A percentile compares a stretch with the other conserved stretches of the same genome.
phyloP scores from a whole-genome alignment of 768 basidiomycete genomes.

The Pilatotrama ljubarskyi region DNA sequence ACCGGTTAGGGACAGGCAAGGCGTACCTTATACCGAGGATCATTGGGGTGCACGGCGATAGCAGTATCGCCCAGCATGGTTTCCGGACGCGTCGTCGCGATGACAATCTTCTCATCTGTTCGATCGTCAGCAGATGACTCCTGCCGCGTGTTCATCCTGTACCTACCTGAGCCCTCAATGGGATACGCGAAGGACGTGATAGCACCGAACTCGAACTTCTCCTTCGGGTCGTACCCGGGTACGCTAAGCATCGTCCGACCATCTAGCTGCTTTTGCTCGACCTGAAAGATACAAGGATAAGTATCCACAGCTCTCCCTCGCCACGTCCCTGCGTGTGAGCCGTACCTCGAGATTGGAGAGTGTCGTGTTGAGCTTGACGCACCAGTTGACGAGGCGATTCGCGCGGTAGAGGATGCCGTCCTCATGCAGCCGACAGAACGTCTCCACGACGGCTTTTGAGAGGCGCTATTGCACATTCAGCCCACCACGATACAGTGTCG shows the following conservation, averaged over 20 bases:
- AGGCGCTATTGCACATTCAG: slow-evolving; percentile 46
- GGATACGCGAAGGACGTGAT: slow-evolving; percentile 96
- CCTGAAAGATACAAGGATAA: slow-evolving; percentile 42
- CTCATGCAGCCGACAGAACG: slow-evolving; percentile 88
- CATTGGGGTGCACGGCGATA: slow-evolving; percentile 94
- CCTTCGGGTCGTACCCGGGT: slow-evolving; percentile 93
- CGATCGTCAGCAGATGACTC: background rate
- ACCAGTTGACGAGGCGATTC: slow-evolving; percentile 98
- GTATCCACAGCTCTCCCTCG: background rate
- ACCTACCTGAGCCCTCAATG: slow-evolving; percentile 78
- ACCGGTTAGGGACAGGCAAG: background rate
- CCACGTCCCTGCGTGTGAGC: background rate
- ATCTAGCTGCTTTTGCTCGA: slow-evolving; percentile 87
- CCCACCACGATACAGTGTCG: background rate
- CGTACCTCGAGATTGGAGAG: slow-evolving; percentile 94
- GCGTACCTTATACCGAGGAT: slow-evolving; percentile 79
- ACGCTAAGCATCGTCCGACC: slow-evolving; percentile 87
- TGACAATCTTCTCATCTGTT: slow-evolving; percentile 83
- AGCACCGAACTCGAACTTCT: slow-evolving; percentile 95
- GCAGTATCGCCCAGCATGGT: slow-evolving; percentile 99
- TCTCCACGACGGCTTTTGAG: slow-evolving; percentile 87
- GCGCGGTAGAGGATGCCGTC: slow-evolving; percentile 93
- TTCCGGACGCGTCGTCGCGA: slow-evolving; percentile 97
- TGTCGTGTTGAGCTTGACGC: slow-evolving; percentile 92
- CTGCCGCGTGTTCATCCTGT: background rate